Base-by-base conservation (phyloP, 208 protist genomes). In the Leishmania lainsoni region DNA sequence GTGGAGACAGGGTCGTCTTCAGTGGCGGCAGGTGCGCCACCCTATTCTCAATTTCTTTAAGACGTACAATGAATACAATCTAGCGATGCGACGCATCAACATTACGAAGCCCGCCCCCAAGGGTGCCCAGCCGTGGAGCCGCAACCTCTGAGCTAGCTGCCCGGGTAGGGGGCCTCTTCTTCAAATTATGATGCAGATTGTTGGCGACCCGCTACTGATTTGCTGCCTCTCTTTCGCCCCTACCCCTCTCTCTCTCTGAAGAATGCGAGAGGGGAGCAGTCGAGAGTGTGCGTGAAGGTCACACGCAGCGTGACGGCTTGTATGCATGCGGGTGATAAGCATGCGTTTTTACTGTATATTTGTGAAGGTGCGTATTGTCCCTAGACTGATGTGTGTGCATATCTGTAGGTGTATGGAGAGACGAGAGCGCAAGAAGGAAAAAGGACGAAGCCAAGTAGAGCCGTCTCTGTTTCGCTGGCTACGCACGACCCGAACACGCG, bases 21-120 rank as follows among this genome's bases (percentile, higher is more conserved):
- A 87, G 22, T 93, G 87, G 88, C 79, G 80, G n/a, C 93, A 97
- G 85, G 65, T 96, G 63, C 93, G 95, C 6, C 95, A 98, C 77
- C 95, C 95, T 5, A 39, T 96, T 22, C 63, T 94, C 26, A 98
- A 96, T 83, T 98, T 98, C 83, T 97, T 96, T 82, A 93, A 91
- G 75, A 92, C 92, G 39, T 94, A 95, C 89, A 83, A 74, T n/a
- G 93, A 98, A 74, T 97, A 96, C 86, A 95, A 96, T 76, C 76
- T 79, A 48, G 82, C 87, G 42, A 92, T 94, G 80, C 90, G 83
- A 48, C 93, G 95, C 42, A 93, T 97, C 70, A 95, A 95, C 85
- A 69, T 94, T 26, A 93, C 88, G 76, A 97, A 94, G 82, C 86
- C 94, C 14, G 86, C 91, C 20, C 84, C 90, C 26, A 95, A 89